These are phyloP conservation scores for Xylariaceae sp. DNA, from an alignment of 2,329 filamentous ascomycete species.

Conservation along the genomic window DNA sequence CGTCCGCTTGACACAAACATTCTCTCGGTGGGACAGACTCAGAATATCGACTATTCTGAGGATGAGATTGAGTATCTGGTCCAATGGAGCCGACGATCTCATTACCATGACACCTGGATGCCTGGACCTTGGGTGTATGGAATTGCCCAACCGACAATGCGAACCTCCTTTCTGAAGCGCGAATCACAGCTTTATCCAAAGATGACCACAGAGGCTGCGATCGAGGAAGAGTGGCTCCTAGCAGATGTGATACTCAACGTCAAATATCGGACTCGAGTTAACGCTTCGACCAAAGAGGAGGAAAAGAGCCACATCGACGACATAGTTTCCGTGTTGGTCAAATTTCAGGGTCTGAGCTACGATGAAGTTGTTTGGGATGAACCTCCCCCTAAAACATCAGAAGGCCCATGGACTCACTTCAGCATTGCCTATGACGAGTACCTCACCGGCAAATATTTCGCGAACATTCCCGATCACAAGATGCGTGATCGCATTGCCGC, in stretches of 20 bases:
- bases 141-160: conserved; percentile 59
- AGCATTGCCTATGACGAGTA: conserved; percentile 82
- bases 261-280: conserved; percentile 54
- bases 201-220: conserved; percentile 71
- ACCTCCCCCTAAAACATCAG: conserved; percentile 65
- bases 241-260: conserved; percentile 88
- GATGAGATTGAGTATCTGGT: conserved; percentile 89
- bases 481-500: conserved; percentile 67
- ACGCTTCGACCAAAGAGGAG: conserved; percentile 59
- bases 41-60: conserved; percentile 56
- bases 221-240: conserved; percentile 81
- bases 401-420: conserved; percentile 74
- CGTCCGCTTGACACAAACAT: conserved; percentile 62
- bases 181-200: conserved; percentile 62
- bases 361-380: conserved; percentile 89
- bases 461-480: conserved; percentile 49
- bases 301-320: conserved; percentile 71
- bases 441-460: conserved; percentile 73
- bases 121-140: conserved; percentile 87
- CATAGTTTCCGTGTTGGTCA: conserved; percentile 74
- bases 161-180: conserved; percentile 72
- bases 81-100: conserved; percentile 80
- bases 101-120: conserved; percentile 82
- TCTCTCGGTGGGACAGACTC: conserved; percentile 51
- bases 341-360: conserved; percentile 89